phyloP scores from a whole-genome alignment of 768 basidiomycete genomes.

The Strobilomyces dryophilus region DNA sequence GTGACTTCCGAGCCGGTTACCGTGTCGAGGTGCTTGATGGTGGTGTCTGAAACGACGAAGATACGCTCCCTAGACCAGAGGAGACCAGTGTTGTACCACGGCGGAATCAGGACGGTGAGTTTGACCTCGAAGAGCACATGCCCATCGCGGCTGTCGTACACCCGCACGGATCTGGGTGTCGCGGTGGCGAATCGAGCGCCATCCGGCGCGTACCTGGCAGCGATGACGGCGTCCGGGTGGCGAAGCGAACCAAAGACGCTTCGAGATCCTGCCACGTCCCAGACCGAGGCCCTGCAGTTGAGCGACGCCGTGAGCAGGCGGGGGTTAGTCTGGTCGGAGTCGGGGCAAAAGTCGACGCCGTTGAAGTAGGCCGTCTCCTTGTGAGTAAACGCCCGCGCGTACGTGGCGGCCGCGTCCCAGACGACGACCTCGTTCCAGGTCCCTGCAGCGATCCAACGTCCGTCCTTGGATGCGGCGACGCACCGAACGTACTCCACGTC shows the following conservation, averaged over 20 bases:
- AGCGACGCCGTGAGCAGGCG: neutral
- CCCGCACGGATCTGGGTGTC: neutral
- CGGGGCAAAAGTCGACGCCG: neutral
- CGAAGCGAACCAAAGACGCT: neutral
- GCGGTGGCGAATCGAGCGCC: neutral
- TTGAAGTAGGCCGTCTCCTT: neutral
- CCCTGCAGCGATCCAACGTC: slow-evolving; percentile 2
- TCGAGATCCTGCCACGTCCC: neutral
- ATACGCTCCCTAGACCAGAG: neutral
- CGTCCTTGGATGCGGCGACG: slow-evolving; percentile 5
- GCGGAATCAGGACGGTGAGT: neutral
- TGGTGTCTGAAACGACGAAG: neutral
- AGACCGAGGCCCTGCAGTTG: neutral
- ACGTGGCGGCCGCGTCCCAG: slow-evolving; percentile 1
- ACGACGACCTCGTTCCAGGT: neutral
- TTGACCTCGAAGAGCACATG: neutral
- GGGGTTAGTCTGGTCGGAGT: neutral
- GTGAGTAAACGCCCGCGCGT: neutral
- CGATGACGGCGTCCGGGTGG: neutral
- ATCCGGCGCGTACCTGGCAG: neutral
- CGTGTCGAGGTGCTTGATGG: neutral
- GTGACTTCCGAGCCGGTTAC: neutral
- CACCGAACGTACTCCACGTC: neutral
- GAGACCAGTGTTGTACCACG: neutral
- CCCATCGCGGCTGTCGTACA: neutral